These are phyloP conservation scores for Protostelium mycophagum DNA, from an alignment of 78 protist species.

Conservation along the genomic window DNA sequence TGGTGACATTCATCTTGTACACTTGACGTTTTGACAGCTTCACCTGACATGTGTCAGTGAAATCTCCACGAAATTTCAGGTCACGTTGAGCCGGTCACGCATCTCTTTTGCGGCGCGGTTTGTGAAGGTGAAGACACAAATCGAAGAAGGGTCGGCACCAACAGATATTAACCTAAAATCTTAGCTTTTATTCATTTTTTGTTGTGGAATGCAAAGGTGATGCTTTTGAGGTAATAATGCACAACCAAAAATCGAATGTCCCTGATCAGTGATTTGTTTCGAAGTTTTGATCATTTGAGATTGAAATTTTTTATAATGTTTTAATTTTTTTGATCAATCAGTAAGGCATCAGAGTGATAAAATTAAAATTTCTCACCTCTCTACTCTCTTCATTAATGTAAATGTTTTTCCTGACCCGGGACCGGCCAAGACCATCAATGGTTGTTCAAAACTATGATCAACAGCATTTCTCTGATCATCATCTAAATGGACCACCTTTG, in stretches of 20 bases:
- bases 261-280: too few species aligned
- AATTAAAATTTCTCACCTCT: neutral
- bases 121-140: neutral
- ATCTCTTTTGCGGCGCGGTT: neutral
- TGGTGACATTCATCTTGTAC: neutral
- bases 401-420: neutral
- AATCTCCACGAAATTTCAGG: neutral
- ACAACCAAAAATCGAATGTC: too few species aligned
- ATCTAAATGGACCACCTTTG: too few species aligned
- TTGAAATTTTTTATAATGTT: too few species aligned
- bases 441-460: neutral
- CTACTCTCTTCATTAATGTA: neutral
- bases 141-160: neutral
- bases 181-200: too few species aligned
- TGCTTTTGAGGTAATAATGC: too few species aligned
- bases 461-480: neutral
- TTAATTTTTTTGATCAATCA: too few species aligned
- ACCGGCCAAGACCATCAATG: neutral
- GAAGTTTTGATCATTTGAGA: too few species aligned
- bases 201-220: too few species aligned
- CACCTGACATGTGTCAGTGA: neutral
- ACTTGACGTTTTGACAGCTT: neutral
- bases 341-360: too few species aligned
- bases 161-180: neutral
- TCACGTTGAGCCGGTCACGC: neutral